Conservation (phyloP, 2,329 filamentous ascomycete species). For the Aspergillus neoniger region DNA sequence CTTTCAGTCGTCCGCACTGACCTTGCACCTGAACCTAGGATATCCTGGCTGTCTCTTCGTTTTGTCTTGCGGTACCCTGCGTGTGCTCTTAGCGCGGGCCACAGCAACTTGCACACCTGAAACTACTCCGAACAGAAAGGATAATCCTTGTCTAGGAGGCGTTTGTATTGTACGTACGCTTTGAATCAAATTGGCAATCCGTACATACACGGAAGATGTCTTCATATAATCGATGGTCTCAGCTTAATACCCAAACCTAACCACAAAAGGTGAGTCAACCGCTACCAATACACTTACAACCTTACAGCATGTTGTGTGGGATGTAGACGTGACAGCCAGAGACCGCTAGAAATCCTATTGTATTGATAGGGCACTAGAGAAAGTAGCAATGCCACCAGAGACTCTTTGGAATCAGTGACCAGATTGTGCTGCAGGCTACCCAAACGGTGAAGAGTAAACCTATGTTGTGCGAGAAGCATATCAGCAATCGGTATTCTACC, state of each 20-base stretch:
- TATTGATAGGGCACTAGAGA: too few relatives aligned
- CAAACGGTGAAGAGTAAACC: too few relatives aligned
- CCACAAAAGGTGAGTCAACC: not conserved
- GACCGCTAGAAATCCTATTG: too few relatives aligned
- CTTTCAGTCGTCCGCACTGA: not conserved
- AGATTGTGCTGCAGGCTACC: too few relatives aligned
- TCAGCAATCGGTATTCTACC: not conserved
- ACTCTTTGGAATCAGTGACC: too few relatives aligned
- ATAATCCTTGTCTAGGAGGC: not conserved
- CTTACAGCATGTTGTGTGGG: not conserved
- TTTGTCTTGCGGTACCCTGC: not conserved
- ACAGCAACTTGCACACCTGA: not conserved
- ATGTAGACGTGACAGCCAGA: not conserved
- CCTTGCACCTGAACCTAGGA: not conserved
- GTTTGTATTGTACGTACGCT: not conserved
- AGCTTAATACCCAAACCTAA: not conserved
- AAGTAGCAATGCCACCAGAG: too few relatives aligned
- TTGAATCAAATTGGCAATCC: not conserved
- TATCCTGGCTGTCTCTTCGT: not conserved
- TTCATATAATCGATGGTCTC: not conserved
- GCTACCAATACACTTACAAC: not conserved
- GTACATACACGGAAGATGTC: not conserved
- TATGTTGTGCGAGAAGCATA: not conserved
- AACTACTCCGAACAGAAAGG: not conserved
- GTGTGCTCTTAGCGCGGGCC: not conserved